Percentiles rank a stretch among this genome's conserved stretches.
Conservation (phyloP, 2,329 filamentous ascomycete genomes). For the Zymoseptoria tritici region DNA sequence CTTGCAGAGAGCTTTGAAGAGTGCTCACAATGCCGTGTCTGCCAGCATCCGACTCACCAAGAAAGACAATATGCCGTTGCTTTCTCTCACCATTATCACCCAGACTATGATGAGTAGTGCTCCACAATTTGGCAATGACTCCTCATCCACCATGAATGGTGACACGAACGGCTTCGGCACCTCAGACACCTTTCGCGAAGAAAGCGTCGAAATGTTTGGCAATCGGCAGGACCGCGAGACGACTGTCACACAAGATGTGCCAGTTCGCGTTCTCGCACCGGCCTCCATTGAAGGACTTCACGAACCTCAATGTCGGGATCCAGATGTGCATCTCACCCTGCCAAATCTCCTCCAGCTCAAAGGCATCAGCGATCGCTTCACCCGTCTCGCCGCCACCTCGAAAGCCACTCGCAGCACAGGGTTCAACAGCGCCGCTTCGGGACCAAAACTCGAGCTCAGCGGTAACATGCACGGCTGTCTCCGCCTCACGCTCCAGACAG, state of each 20-base stretch:
- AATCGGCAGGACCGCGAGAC: slow-evolving; percentile 70
- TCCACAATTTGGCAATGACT: slow-evolving; percentile 7
- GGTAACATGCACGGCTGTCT: slow-evolving; percentile 93
- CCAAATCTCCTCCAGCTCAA: slow-evolving; percentile 84
- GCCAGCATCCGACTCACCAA: slow-evolving; percentile 87
- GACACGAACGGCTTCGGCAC: slow-evolving; percentile 30
- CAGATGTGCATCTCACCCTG: slow-evolving; percentile 88
- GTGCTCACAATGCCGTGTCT: slow-evolving; percentile 71
- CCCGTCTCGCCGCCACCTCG: slow-evolving; percentile 59
- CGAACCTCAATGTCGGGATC: slow-evolving; percentile 82
- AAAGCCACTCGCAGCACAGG: slow-evolving; percentile 33
- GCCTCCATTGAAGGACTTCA: slow-evolving; percentile 85
- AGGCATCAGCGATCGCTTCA: slow-evolving; percentile 90
- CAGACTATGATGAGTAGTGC: slow-evolving; percentile 53
- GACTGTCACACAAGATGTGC: slow-evolving; percentile 89
- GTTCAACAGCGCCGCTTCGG: slow-evolving; percentile 22
- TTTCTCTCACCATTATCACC: slow-evolving; percentile 84
- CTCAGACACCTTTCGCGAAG: slow-evolving; percentile 18
- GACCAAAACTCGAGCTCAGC: slow-evolving; percentile 70
- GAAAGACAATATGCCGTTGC: slow-evolving; percentile 75
- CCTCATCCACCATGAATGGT: slow-evolving; percentile 15
- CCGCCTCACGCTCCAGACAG: slow-evolving; percentile 70
- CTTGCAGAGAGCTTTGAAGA: slow-evolving; percentile 84
- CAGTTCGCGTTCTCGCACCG: slow-evolving; percentile 80
- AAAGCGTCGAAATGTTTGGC: slow-evolving; percentile 38